Base-by-base conservation (phyloP, 2,329 filamentous ascomycete genomes). In the Ciborinia camelliae region DNA sequence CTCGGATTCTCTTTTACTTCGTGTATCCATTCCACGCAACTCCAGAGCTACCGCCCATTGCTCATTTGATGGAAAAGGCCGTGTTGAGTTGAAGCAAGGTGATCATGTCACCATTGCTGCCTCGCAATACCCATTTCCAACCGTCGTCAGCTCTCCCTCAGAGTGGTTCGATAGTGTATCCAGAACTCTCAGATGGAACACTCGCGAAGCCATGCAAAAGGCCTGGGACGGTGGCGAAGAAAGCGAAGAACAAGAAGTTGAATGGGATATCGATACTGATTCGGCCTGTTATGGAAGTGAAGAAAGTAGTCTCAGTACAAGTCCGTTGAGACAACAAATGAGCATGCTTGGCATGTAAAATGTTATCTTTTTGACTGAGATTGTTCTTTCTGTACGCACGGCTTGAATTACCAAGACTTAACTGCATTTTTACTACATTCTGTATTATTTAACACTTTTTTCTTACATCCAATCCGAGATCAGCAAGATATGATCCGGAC, bases 111-210 rank as follows among this genome's bases (percentile, higher is more conserved):
- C 94, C 67, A 95, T 99, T 72, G 92, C 94, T 48, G 95, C 95
- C 4, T 96, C 91, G 37, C 92, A 96, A 75, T 99, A 97, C 74
- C 95, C 95, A 0, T 98, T 99, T 80, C 95, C 95, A 3, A 98
- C 95, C 0, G 94, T 99, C 51, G 91, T 96, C 65, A 90, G 92
- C 69, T 91, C 90, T 68, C 89, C 89, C 67, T 90, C 89, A 0
- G 95, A 99, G 77, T 99, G 95, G 95, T 97, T 99, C 75, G 91
- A 97, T 77, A 96, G 91, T 73, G 92, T 99, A 57, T 92, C 91
- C 62, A 86, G 94, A 67, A 97, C 94, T 4, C 82, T 99, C 66
- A 85, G 93, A 68, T 99, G 95, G 95, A 99, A 99, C 78, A 94
- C 90, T 32, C 85, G 95, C 53, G 93, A 92, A 5, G 93, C 94